Conservation (phyloP, 257 asterid genomes). For the Petunia secreta region DNA sequence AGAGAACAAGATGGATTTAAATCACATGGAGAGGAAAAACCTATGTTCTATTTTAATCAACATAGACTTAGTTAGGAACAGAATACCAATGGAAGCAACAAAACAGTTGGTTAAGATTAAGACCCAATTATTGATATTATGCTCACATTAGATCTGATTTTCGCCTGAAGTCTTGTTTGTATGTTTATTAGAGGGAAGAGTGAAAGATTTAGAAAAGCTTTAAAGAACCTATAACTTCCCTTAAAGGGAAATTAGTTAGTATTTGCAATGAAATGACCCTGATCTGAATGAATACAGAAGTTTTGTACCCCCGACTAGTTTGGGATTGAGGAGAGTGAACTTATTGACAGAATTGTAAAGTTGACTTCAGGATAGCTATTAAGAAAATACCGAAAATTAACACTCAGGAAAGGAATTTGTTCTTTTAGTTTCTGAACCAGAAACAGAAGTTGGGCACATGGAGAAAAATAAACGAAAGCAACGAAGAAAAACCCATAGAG, state of each 20-base stretch:
- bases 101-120: background rate
- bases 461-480: too few relatives aligned
- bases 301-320: background rate
- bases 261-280: background rate
- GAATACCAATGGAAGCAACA: background rate
- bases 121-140: background rate
- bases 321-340: background rate
- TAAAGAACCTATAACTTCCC: background rate
- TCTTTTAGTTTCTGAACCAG: background rate
- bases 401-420: background rate
- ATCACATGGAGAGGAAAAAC: background rate
- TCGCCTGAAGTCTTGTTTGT: background rate
- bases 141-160: background rate
- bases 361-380: background rate
- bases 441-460: too few relatives aligned
- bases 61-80: background rate
- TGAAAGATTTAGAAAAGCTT: background rate
- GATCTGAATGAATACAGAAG: background rate
- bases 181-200: background rate
- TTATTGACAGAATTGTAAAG: background rate
- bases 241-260: background rate
- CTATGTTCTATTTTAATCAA: background rate
- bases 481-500: too few relatives aligned
- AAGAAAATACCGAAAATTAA: conserved; percentile 6
- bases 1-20: conserved; percentile 3